Base-by-base conservation (phyloP, 2,329 filamentous ascomycete genomes). In the Phialocephala sp. region DNA sequence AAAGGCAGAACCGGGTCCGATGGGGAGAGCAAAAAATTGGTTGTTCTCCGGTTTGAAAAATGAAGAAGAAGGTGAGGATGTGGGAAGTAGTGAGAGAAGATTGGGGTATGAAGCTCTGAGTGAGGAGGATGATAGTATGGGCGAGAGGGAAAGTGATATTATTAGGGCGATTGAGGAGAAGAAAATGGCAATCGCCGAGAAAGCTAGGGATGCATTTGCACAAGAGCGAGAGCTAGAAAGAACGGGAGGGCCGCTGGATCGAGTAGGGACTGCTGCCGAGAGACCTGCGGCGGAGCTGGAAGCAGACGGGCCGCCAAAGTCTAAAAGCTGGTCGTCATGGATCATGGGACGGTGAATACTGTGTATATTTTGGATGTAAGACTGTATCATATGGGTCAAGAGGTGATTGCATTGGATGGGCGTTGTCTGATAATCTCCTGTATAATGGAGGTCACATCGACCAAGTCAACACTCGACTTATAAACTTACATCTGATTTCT, bases 11-110 rank as follows among this genome's bases (percentile, higher is more conserved):
- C 64, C 68, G 37, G 75, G 74, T 8, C 56, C 74, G 11, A 71
- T 75, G 32, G 71, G 60, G 22, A 67, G 64, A 43, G 64, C 67
- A 4, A 76, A 72, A 65, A 71, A 73, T 32, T 76, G 71, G 73
- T 43, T 77, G n/a, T 77, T 76, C 55, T 72, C 69, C 3, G 75
- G 75, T 2, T 56, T 78, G 41, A 77, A 77, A 68, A 76, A 72
- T 52, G 75, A 76, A 35, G 72, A 75, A 27, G 69, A 72, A 52
- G 71, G 69, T 8, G 71, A 72, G 4, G 63, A 71, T 61, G 45
- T 69, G 6, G 72, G 69, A 12, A 72, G 63, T 41, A 70, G 68
- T 62, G 71, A 74, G 57, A 66, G 62, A 27, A 68, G 68, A 47
- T 35, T 70, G 14, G 71, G 69, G 24, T 68, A 71, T 47, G 73